These are phyloP conservation scores for Fusarium oligoseptatum DNA, from an alignment of 2,329 filamentous ascomycete species.

Conservation along the genomic window DNA sequence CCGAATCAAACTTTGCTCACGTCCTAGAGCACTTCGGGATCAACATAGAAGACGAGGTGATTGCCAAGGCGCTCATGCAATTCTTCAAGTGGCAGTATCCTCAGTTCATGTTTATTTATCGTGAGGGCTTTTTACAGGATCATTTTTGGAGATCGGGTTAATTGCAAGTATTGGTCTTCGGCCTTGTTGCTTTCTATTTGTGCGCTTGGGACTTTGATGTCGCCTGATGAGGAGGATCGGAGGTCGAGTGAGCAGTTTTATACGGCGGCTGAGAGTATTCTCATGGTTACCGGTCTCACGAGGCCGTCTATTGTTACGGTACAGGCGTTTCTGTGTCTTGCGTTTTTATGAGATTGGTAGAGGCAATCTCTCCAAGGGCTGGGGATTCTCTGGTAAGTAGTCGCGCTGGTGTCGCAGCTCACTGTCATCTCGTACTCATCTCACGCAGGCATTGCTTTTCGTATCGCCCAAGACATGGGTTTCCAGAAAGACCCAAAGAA, in stretches of 20 bases:
- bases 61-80: conserved; percentile 35
- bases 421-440: background rate
- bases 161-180: conserved; percentile 48
- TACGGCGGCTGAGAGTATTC: conserved; percentile 43
- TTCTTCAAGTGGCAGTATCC: conserved; percentile 50
- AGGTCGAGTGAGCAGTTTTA: conserved; percentile 37
- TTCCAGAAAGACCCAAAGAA: conserved; percentile 45
- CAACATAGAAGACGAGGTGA: conserved; percentile 35
- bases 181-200: conserved; percentile 42
- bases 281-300: conserved; percentile 42
- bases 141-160: conserved; percentile 34
- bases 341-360: conserved; percentile 48
- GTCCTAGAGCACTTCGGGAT: conserved; percentile 43
- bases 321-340: conserved; percentile 46
- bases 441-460: conserved; percentile 48
- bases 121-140: conserved; percentile 47
- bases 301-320: conserved; percentile 42
- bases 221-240: conserved; percentile 16
- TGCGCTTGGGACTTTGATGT: conserved; percentile 40
- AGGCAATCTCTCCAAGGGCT: conserved; percentile 47
- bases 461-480: conserved; percentile 48
- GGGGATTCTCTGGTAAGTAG: conserved; percentile 44
- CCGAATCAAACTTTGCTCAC: conserved; percentile 29
- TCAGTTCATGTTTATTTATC: conserved; percentile 51
- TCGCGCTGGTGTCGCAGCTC: background rate